phyloP scores from a whole-genome alignment of 495 filamentous ascomycete species.

The Podospora sp. region DNA sequence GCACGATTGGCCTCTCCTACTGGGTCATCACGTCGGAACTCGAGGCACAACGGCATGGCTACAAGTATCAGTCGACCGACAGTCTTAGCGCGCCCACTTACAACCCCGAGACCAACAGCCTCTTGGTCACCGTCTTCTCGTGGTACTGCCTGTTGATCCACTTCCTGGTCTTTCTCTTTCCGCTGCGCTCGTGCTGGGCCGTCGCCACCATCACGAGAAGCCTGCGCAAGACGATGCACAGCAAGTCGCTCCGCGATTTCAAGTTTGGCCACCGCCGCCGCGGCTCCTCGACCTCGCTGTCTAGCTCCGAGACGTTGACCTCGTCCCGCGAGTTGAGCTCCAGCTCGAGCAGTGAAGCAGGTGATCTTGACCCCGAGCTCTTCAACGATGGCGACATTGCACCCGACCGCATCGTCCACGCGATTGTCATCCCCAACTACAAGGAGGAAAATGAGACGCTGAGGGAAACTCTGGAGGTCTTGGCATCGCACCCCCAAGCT shows the following conservation, averaged over 20 bases:
- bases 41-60: conserved; percentile 45
- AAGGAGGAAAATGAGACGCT: conserved; percentile 67
- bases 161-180: conserved; percentile 55
- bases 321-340: conserved; percentile 49
- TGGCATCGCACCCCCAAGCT: conserved; percentile 66
- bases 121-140: conserved; percentile 48
- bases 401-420: conserved; percentile 55
- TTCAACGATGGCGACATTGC: conserved; percentile 42
- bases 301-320: conserved; percentile 54
- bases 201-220: conserved; percentile 50
- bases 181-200: conserved; percentile 56
- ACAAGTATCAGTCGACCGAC: conserved; percentile 48
- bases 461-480: conserved; percentile 64
- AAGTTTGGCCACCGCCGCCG: conserved; percentile 50
- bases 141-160: conserved; percentile 59
- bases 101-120: conserved; percentile 37
- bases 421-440: conserved; percentile 71
- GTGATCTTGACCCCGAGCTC: conserved; percentile 47
- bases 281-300: conserved; percentile 53
- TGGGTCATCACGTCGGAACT: conserved; percentile 51
- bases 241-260: conserved; percentile 44
- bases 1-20: conserved; percentile 46
- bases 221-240: conserved; percentile 42
- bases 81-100: conserved; percentile 45
- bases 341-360: conserved; percentile 51